These are phyloP conservation scores for Chlamydomonas incerta DNA, from an alignment of 139 green algal species.

Conservation along the genomic window DNA sequence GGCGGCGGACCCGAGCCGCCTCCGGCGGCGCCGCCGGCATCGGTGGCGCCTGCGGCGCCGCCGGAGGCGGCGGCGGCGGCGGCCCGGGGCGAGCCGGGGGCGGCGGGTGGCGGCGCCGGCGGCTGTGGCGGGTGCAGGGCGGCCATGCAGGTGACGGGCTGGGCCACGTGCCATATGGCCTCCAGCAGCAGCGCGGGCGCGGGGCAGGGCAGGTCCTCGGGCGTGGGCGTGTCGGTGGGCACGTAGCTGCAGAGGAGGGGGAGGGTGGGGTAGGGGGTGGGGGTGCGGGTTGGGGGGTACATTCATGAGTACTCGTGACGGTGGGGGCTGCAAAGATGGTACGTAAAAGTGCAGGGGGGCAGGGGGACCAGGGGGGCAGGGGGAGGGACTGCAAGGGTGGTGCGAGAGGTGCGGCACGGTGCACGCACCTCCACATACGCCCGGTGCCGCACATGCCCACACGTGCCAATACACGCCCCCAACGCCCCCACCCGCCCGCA, in stretches of 20 bases:
- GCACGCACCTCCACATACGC: no score
- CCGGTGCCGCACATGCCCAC: no score
- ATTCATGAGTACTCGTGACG: not conserved
- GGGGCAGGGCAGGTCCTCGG: not conserved
- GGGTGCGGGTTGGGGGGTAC: not conserved
- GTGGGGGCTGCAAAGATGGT: no score
- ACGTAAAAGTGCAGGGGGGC: no score
- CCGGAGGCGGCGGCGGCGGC: not conserved
- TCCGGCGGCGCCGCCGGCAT: not conserved
- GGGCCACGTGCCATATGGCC: constrained; percentile 12
- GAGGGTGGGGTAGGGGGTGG: not conserved
- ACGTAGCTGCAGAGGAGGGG: constrained; percentile 6
- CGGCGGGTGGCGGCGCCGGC: no score
- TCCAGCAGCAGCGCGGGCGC: constrained; percentile 10
- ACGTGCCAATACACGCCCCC: no score
- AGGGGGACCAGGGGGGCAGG: no score
- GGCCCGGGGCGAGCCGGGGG: not conserved
- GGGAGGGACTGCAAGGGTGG: no score
- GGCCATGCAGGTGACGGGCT: constrained; percentile 22
- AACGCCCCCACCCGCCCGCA: no score
- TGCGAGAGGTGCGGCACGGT: no score
- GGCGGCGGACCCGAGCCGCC: no score
- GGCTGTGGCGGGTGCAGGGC: not conserved
- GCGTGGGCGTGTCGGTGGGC: not conserved
- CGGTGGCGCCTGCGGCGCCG: not conserved